phyloP scores from a whole-genome alignment of 148 eudicot species.

The Simmondsia chinensis region DNA sequence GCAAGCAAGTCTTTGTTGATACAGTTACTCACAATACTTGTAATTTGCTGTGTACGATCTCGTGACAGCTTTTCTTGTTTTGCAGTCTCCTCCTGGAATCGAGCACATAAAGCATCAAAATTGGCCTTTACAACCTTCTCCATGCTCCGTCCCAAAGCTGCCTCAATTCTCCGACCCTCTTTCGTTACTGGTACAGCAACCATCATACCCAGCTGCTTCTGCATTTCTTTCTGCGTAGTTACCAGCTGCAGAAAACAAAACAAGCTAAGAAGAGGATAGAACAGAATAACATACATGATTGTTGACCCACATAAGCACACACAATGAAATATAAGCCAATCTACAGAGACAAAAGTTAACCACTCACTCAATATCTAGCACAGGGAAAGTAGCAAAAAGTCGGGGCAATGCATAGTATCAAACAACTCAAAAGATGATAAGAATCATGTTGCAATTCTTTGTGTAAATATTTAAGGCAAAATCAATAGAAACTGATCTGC shows the following conservation, averaged over 20 bases:
- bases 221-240: constrained; percentile 57
- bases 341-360: too few relatives aligned
- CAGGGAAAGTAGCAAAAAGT: too few relatives aligned
- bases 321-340: too few relatives aligned
- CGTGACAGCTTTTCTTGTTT: constrained; percentile 66
- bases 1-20: constrained; percentile 56
- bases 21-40: constrained; percentile 38
- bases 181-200: constrained; percentile 51
- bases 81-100: constrained; percentile 57
- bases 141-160: constrained; percentile 53
- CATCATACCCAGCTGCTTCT: constrained; percentile 52
- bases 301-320: not conserved
- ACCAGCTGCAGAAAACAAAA: constrained; percentile 36
- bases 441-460: too few relatives aligned
- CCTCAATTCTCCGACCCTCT: constrained; percentile 81
- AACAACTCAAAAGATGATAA: too few relatives aligned
- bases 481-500: not conserved
- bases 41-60: constrained; percentile 62
- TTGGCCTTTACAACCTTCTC: constrained; percentile 79
- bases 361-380: too few relatives aligned
- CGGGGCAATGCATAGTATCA: too few relatives aligned
- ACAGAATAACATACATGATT: not conserved
- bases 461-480: too few relatives aligned
- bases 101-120: constrained; percentile 85
- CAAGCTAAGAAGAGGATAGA: not conserved